Base-by-base conservation (phyloP, 768 basidiomycete species). In the Lepiota venenata region DNA sequence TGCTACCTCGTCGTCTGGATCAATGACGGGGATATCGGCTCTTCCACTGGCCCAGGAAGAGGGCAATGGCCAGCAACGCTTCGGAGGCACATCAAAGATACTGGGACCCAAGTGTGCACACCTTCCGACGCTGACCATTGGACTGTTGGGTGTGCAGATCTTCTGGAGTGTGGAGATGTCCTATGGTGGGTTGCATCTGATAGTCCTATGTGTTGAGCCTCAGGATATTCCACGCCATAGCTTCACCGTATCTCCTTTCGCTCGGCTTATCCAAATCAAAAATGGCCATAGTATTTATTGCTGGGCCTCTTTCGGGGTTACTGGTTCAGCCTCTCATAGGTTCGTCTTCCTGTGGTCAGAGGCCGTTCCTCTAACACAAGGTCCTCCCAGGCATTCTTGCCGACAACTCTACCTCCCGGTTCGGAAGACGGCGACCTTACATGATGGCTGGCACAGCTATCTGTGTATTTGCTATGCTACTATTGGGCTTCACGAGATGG, bases 101-200 rank as follows among this genome's bases (percentile, higher is more conserved):
- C 59, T 78, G 5, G 90, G 91, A 0, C 91, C 92, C 0, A 58
- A 63, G 56, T 91, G 85, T 84, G 65, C 79, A 0, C 83, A 80
- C 44, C 68, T 89, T 22, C 87, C 89, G 1, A 74, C 78, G 2
- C 68, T 96, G 37, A 95, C 93, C 0, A 63, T 93, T 6, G 88
- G 91, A 0, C 71, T 95, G 48, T 69, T 93, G 2, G 94, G 94
- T 5, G 84, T 95, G 0, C 90, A 92, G 66, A 83, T 93, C 56
- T 82, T 96, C 44, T 97, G 95, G 95, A 88, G 88, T 1, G 87
- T 96, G 11, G 94, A 97, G 64, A 94, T 97, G 91, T 87, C 91
- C 0, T 94, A 96, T 58, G 92, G 90, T 75, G 32, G 36, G 72
- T 61, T 16, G 0, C 7, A 36, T 12, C 35, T 62, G 47, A 10